phyloP scores from a whole-genome alignment of 495 filamentous ascomycete genomes.

The Talaromyces ruber region DNA sequence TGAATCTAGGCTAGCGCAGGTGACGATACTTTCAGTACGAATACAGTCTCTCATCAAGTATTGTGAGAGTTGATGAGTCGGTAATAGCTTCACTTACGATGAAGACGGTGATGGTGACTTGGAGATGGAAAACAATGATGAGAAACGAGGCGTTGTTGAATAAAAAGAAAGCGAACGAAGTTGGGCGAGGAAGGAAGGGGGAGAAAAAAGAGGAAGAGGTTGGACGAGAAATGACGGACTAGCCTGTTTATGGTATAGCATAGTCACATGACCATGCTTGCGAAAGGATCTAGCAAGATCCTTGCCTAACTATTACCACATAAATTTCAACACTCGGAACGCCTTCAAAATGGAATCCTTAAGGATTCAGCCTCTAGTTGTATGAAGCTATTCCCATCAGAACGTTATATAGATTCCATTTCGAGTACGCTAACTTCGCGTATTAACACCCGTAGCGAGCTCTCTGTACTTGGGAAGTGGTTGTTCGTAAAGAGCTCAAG shows the following conservation, averaged over 20 bases:
- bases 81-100: neutral
- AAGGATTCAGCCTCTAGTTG: too few relatives aligned
- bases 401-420: too few relatives aligned
- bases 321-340: too few relatives aligned
- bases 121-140: conserved; percentile 11
- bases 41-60: neutral
- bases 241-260: neutral
- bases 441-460: too few relatives aligned
- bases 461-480: too few relatives aligned
- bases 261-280: neutral
- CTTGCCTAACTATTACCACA: too few relatives aligned
- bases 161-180: conserved; percentile 7
- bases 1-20: conserved; percentile 4
- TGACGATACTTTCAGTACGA: conserved; percentile 1
- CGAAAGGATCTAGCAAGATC: too few relatives aligned
- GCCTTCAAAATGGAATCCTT: too few relatives aligned
- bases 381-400: too few relatives aligned
- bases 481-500: too few relatives aligned
- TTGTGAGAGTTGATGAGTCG: neutral
- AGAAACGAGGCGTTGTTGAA: conserved; percentile 9
- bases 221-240: neutral
- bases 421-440: too few relatives aligned
- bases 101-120: conserved; percentile 7
- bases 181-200: conserved; percentile 4
- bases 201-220: conserved; percentile 11